A percentile compares a stretch with the other conserved stretches of the same genome.
Conservation (phyloP, 345 rosid genomes). For the Psidium friedrichsthalianum region DNA sequence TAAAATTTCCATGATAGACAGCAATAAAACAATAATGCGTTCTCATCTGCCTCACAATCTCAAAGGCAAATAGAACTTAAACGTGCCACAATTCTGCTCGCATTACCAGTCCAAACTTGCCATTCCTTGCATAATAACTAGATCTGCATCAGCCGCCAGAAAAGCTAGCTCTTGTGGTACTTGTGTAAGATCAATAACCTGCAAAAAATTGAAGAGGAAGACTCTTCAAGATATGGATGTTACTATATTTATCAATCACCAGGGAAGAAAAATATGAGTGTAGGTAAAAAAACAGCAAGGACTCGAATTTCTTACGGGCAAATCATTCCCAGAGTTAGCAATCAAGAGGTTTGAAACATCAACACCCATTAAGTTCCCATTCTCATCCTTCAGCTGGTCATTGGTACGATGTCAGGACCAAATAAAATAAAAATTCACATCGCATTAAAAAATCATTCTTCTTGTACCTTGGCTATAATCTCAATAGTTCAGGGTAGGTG, state of each 20-base stretch:
- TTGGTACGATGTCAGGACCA: constrained; percentile 3
- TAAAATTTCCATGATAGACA: background rate
- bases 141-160: constrained; percentile 77
- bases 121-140: constrained; percentile 96
- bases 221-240: background rate
- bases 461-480: constrained; percentile 68
- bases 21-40: background rate
- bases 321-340: constrained; percentile 92
- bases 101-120: constrained; percentile 28
- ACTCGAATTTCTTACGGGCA: constrained; percentile 57
- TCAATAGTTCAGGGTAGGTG: constrained; percentile 78
- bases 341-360: constrained; percentile 74
- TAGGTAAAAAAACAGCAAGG: background rate
- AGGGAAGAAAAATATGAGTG: background rate
- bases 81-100: background rate
- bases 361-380: constrained; percentile 69
- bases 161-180: constrained; percentile 86
- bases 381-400: constrained; percentile 78
- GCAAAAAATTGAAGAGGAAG: constrained; percentile 3
- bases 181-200: constrained; percentile 94
- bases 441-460: background rate
- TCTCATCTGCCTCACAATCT: background rate
- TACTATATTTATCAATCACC: background rate
- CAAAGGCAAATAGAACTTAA: background rate
- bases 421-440: constrained; percentile 1